These are phyloP conservation scores for Pseudogymnoascus sp. DNA, from an alignment of 2,329 filamentous ascomycete species.

Conservation along the genomic window DNA sequence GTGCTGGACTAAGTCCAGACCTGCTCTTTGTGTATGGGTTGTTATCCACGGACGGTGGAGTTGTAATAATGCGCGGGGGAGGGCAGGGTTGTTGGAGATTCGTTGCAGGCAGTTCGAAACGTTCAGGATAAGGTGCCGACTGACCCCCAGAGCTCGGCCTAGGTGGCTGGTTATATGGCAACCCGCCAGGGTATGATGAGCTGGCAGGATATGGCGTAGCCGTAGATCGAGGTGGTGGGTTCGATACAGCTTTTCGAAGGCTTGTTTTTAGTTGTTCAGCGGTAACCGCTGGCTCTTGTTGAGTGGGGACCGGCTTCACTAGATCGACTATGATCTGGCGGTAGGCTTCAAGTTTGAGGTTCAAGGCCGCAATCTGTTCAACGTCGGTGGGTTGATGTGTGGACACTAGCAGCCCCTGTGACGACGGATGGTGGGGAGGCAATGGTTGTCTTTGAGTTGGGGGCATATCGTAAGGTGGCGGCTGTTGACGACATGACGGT, in stretches of 20 bases:
- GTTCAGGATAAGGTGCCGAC: background rate
- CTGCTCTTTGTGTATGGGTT: background rate
- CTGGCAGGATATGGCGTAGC: background rate
- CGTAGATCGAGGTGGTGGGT: background rate
- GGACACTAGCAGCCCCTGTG: background rate
- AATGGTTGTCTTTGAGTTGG: background rate
- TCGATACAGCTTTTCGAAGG: background rate
- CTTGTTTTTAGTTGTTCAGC: background rate
- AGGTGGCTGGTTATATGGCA: background rate
- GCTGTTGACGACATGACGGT: background rate
- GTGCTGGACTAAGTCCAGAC: background rate
- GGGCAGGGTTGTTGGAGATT: background rate
- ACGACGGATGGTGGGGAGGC: background rate
- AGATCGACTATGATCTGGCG: slow-evolving; percentile 7
- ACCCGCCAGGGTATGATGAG: no score
- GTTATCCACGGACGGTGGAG: background rate
- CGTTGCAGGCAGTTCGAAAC: background rate
- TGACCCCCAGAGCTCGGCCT: background rate
- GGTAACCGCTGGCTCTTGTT: background rate
- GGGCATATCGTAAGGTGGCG: background rate
- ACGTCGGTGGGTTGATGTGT: background rate
- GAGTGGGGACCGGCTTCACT: background rate
- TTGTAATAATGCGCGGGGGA: background rate
- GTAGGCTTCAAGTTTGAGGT: background rate
- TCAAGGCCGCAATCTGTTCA: background rate